A percentile compares a stretch with the other conserved stretches of the same genome.
phyloP scores from a whole-genome alignment of 78 protist genomes.

The Anaeramoeba flamelloides region DNA sequence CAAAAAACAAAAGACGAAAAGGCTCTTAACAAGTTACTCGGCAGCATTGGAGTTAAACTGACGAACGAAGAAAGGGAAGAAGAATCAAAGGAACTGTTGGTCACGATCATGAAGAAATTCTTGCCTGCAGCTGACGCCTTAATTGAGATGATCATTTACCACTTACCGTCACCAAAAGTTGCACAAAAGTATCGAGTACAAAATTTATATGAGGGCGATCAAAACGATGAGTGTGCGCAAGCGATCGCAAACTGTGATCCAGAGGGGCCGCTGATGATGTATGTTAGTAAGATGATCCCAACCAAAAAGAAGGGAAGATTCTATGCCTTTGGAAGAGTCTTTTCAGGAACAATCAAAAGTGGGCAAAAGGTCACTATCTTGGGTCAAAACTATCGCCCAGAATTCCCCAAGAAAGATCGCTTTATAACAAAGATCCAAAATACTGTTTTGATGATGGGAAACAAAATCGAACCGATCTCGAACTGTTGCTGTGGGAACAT shows the following conservation, averaged over 20 bases:
- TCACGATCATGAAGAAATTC: conserved; percentile 83
- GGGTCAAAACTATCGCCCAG: conserved; percentile 93
- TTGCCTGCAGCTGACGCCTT: conserved; percentile 81
- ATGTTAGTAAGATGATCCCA: conserved; percentile 99
- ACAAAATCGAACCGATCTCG: conserved; percentile 72
- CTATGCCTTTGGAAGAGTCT: conserved; percentile 99
- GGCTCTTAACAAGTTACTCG: conserved; percentile 49
- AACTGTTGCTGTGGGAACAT: conserved; percentile 90
- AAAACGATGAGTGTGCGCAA: conserved; percentile 52
- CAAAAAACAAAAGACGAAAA: too few relatives aligned
- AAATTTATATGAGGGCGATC: conserved; percentile 73
- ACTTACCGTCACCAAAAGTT: conserved; percentile 87
- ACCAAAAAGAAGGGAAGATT: conserved; percentile 88
- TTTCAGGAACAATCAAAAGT: conserved; percentile 83
- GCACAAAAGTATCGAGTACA: conserved; percentile 91
- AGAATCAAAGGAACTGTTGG: conserved; percentile 66
- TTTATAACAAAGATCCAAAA: conserved; percentile 88
- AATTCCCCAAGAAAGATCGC: conserved; percentile 71
- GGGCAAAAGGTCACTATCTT: conserved; percentile 86
- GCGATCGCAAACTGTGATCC: conserved; percentile 32
- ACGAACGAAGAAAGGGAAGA: conserved; percentile 56
- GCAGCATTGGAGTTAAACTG: conserved; percentile 54
- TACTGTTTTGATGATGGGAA: conserved; percentile 96
- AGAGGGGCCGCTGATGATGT: conserved; percentile 90
- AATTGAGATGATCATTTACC: conserved; percentile 73